A percentile compares a stretch with the other conserved stretches of the same genome.
These are phyloP conservation scores for Apostasia shenzhenica DNA, from an alignment of 106 monocot species.

Conservation along the genomic window DNA sequence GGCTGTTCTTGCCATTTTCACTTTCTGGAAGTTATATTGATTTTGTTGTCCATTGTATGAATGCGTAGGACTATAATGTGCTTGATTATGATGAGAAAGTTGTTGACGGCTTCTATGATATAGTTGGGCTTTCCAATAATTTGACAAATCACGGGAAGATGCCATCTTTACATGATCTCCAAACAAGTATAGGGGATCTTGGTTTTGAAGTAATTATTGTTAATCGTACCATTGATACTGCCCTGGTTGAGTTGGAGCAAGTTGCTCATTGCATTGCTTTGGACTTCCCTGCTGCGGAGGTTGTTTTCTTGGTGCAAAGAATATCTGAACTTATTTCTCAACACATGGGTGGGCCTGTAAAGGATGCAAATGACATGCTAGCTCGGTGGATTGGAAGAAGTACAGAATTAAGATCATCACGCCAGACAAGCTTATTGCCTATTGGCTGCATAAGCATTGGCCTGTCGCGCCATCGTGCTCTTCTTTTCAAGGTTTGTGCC, in stretches of 20 bases:
- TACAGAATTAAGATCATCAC: slow-evolving; percentile 57
- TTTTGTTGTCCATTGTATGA: background rate
- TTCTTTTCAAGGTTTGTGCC: slow-evolving; percentile 86
- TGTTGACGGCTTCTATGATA: slow-evolving; percentile 92
- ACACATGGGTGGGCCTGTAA: slow-evolving; percentile 93
- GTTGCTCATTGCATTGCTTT: slow-evolving; percentile 75
- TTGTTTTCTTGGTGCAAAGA: slow-evolving; percentile 64
- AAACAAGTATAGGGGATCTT: slow-evolving; percentile 83
- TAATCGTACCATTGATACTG: slow-evolving; percentile 60
- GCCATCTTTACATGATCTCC: slow-evolving; percentile 76
- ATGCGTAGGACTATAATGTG: slow-evolving; percentile 85
- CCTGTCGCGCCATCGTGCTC: slow-evolving; percentile 82
- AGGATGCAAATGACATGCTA: slow-evolving; percentile 74
- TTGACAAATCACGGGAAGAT: slow-evolving; percentile 46
- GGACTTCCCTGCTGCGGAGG: slow-evolving; percentile 46
- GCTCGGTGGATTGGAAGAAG: slow-evolving; percentile 81
- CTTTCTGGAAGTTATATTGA: background rate
- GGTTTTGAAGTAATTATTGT: slow-evolving; percentile 95
- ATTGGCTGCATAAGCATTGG: slow-evolving; percentile 86
- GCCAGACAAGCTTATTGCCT: slow-evolving; percentile 81
- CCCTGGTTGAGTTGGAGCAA: slow-evolving; percentile 82
- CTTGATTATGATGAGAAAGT: slow-evolving; percentile 87
- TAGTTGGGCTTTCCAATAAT: slow-evolving; percentile 49
- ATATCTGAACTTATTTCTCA: slow-evolving; percentile 87
- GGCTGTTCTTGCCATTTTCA: background rate